These are phyloP conservation scores for Micromonas pusilla DNA, from an alignment of 139 green algal genomes.

Conservation along the genomic window DNA sequence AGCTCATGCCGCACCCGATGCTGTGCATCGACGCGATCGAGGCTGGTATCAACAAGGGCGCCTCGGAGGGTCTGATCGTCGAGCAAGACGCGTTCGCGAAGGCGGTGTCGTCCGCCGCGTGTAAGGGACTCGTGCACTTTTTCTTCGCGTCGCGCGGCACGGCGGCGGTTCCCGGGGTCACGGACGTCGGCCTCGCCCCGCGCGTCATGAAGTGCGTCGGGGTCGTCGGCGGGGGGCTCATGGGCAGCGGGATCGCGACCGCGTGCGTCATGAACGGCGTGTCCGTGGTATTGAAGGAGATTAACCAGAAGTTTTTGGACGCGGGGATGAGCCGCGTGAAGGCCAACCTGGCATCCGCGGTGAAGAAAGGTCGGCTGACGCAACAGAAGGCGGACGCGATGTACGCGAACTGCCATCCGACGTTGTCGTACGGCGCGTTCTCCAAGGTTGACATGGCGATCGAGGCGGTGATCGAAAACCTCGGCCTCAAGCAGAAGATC, in stretches of 20 bases:
- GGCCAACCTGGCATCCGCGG: conserved; percentile 72
- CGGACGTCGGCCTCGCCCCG: conserved; percentile 74
- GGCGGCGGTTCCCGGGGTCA: conserved; percentile 78
- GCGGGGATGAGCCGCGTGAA: conserved; percentile 77
- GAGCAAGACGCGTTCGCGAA: conserved; percentile 67
- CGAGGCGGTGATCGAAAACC: conserved; percentile 92
- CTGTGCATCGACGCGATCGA: conserved; percentile 88
- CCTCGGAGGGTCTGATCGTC: conserved; percentile 62
- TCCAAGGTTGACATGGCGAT: conserved; percentile 86
- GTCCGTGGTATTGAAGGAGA: conserved; percentile 90
- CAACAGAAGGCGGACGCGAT: conserved; percentile 49
- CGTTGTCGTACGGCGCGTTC: conserved; percentile 78
- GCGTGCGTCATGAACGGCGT: conserved; percentile 56
- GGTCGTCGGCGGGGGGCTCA: conserved; percentile 92
- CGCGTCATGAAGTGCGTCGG: conserved; percentile 66
- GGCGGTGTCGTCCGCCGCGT: conserved; percentile 35
- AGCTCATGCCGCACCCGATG: conserved; percentile 70
- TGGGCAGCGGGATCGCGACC: conserved; percentile 94
- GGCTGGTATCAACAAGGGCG: conserved; percentile 69
- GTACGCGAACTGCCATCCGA: conserved; percentile 58
- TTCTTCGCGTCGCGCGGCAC: conserved; percentile 94
- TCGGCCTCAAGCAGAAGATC: conserved; percentile 86
- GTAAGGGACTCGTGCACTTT: conserved; percentile 91
- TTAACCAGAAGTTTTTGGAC: conserved; percentile 94
- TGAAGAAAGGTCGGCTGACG: conserved; percentile 88